phyloP scores from a whole-genome alignment of 495 filamentous ascomycete species.

The Hyaloscypha finlandica region DNA sequence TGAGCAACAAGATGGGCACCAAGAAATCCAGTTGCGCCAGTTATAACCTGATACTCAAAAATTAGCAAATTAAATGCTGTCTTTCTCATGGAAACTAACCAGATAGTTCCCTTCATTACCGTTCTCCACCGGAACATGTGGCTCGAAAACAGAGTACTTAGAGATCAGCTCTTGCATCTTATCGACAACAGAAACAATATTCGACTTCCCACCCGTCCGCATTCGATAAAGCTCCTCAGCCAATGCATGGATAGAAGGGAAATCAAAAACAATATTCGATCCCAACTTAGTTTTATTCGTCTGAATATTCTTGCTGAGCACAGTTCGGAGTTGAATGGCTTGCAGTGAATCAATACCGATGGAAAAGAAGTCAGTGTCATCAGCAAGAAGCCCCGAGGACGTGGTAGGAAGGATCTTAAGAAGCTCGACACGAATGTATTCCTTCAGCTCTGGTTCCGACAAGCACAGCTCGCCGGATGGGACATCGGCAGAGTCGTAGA shows the following conservation, averaged over 20 bases:
- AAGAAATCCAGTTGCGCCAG: background rate
- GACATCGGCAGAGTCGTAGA: slow-evolving; percentile 24
- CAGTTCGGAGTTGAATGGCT: slow-evolving; percentile 39
- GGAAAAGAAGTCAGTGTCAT: slow-evolving; percentile 50
- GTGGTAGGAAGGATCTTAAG: slow-evolving; percentile 31
- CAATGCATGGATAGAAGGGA: slow-evolving; percentile 14
- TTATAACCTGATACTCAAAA: background rate
- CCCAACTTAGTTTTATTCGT: slow-evolving; percentile 22
- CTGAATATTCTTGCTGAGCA: slow-evolving; percentile 23
- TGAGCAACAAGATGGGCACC: background rate
- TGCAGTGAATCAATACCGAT: slow-evolving; percentile 57
- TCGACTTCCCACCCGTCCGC: background rate
- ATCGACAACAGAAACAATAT: slow-evolving; percentile 32
- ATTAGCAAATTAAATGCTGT: background rate
- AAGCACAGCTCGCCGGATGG: slow-evolving; percentile 31
- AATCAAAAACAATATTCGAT: slow-evolving; percentile 20
- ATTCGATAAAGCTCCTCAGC: slow-evolving; percentile 9
- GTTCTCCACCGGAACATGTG: slow-evolving; percentile 38
- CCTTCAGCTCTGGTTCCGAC: slow-evolving; percentile 38
- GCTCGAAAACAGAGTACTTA: slow-evolving; percentile 50
- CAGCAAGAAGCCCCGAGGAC: slow-evolving; percentile 20
- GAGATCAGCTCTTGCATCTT: slow-evolving; percentile 48
- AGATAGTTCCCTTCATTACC: slow-evolving; percentile 36
- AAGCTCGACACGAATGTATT: slow-evolving; percentile 24
- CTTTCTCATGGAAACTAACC: slow-evolving; percentile 32